A percentile compares a stretch with the other conserved stretches of the same genome.
Conservation (phyloP, 2,329 filamentous ascomycete species). For the Colletotrichum navitas region DNA sequence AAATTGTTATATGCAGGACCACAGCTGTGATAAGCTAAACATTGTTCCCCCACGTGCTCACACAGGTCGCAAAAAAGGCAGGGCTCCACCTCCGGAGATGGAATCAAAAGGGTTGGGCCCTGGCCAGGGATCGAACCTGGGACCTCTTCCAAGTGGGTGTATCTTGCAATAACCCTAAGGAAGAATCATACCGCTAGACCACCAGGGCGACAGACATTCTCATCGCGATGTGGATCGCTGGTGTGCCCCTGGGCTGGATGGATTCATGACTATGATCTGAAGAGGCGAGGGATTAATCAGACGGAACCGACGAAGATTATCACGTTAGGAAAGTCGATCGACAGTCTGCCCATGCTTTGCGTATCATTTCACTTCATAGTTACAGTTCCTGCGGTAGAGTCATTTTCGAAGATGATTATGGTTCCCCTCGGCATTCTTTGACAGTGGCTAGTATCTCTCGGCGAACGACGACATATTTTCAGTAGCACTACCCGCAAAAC, state of each 20-base stretch:
- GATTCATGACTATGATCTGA: neutral
- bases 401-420: neutral
- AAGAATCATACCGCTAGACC: constrained; percentile 26
- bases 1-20: neutral
- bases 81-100: neutral
- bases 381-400: neutral
- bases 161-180: constrained; percentile 3
- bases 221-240: neutral
- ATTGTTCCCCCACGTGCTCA: neutral
- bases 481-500: neutral
- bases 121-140: constrained; percentile 25
- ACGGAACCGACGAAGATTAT: neutral
- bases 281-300: neutral
- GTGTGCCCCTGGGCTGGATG: neutral
- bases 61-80: neutral
- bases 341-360: too few relatives aligned
- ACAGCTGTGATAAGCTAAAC: neutral
- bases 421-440: neutral
- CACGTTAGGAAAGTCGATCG: neutral
- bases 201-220: neutral
- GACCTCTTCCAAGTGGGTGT: constrained; percentile 15
- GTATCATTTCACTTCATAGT: neutral
- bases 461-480: neutral
- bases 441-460: neutral
- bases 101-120: neutral